phyloP scores from a whole-genome alignment of 73 alveolate species.

The Tetrahymena elliotti region DNA sequence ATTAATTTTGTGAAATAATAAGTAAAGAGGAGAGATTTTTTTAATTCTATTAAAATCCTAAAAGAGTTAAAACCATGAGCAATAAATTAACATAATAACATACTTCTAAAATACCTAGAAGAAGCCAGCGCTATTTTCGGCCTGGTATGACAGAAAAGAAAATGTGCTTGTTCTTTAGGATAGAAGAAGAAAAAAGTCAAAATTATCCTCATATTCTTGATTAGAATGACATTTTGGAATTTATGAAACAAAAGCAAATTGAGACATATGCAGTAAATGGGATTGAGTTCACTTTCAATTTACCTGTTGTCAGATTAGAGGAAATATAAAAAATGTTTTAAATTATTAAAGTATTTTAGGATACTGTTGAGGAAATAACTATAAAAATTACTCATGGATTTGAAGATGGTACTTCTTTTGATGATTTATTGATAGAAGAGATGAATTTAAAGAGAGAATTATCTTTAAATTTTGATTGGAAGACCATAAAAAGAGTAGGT shows the following conservation, averaged over 20 bases:
- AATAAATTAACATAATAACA: background rate
- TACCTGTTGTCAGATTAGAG: background rate
- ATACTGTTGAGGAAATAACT: background rate
- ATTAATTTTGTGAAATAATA: background rate
- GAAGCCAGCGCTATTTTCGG: background rate
- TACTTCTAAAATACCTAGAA: background rate
- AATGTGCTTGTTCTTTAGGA: background rate
- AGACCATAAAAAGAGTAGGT: background rate
- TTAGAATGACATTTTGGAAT: background rate
- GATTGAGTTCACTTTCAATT: background rate
- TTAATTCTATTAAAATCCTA: too few species aligned
- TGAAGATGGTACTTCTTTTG: background rate
- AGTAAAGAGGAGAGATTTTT: background rate
- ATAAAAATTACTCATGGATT: background rate
- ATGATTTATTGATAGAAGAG: background rate
- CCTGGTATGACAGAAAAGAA: background rate
- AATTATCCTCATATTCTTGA: background rate
- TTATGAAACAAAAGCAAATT: background rate
- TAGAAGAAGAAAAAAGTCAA: background rate
- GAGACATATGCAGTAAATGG: background rate
- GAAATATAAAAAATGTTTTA: background rate
- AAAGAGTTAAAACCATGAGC: background rate
- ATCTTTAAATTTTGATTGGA: background rate
- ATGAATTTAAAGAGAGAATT: background rate
- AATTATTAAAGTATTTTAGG: background rate